These are phyloP conservation scores for Rhodofomes roseus DNA, from an alignment of 1,284 basidiomycete species.

Conservation along the genomic window DNA sequence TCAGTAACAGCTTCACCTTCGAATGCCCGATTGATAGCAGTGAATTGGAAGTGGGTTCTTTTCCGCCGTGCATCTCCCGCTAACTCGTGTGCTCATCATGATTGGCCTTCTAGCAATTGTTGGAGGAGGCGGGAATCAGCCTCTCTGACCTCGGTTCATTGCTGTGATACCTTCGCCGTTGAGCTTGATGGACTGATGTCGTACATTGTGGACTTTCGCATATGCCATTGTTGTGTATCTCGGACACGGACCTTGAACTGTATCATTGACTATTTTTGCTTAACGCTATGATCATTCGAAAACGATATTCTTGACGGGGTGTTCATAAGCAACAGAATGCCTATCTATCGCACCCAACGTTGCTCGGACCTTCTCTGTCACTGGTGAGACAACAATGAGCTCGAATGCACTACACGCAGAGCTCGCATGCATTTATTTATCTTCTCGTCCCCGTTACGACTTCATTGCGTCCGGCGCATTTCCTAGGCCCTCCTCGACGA, in stretches of 20 bases:
- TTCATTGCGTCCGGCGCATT: neutral
- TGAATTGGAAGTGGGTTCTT: slow-evolving; percentile 33
- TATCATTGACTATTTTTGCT: neutral
- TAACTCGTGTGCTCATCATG: neutral
- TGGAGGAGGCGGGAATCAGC: slow-evolving; percentile 4
- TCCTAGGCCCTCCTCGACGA: slow-evolving; percentile 16
- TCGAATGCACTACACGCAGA: no score
- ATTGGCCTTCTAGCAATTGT: neutral
- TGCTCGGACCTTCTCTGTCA: no score
- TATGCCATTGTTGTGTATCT: neutral
- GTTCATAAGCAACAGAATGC: no score
- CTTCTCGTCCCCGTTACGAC: no score
- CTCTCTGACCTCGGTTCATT: neutral
- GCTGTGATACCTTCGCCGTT: neutral
- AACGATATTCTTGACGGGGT: no score
- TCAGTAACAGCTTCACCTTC: slow-evolving; percentile 66
- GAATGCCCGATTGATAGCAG: slow-evolving; percentile 53
- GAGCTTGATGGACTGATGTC: neutral
- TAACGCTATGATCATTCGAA: neutral
- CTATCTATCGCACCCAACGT: no score
- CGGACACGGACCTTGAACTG: neutral
- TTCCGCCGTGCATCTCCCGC: neutral
- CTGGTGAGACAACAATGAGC: no score
- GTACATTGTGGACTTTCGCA: neutral
- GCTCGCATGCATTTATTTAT: no score